A percentile compares a stretch with the other conserved stretches of the same genome.
Evolutionary conservation across 2,329 filamentous ascomycete genomes (phyloP).

Genomic region (Cladosporium sp.): DNA sequence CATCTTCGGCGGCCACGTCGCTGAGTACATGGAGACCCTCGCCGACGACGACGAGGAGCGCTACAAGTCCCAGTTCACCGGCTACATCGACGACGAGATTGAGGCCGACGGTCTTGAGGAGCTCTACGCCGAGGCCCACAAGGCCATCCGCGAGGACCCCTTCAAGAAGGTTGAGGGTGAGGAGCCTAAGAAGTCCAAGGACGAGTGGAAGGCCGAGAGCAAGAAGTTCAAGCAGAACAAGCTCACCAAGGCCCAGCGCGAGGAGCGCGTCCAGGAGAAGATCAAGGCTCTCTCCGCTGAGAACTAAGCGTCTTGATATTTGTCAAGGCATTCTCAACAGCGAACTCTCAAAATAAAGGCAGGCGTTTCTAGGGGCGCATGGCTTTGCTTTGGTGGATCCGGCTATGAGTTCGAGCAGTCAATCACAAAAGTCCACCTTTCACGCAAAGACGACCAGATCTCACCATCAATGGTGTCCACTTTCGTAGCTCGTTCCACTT

Average conservation of each 20-base stretch:
- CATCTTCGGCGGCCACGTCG: constrained; percentile 97
- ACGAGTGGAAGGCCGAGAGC: constrained; percentile 66
- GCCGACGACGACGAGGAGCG: constrained; percentile 99
- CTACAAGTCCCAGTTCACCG: constrained; percentile 95
- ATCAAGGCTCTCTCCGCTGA: constrained; percentile 68
- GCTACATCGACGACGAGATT: constrained; percentile 95
- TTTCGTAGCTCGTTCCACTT: constrained; percentile 8
- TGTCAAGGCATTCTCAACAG: constrained; percentile 1
- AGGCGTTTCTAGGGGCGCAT: constrained; percentile 6
- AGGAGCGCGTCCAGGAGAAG: constrained; percentile 78
- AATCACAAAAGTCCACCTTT: constrained; percentile 11
- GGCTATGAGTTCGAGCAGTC: constrained; percentile 12
- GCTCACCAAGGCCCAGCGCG: constrained; percentile 76
- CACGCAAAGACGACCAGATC: constrained; percentile 9
- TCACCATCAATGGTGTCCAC: background rate
- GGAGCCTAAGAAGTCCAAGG: constrained; percentile 89
- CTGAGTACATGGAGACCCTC: constrained; percentile 99
- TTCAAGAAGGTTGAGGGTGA: constrained; percentile 81
- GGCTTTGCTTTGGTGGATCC: constrained; percentile 9
- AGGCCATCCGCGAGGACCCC: constrained; percentile 93
- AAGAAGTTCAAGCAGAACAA: constrained; percentile 78
- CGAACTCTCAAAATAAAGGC: constrained; percentile 8
- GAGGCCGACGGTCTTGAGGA: constrained; percentile 98
- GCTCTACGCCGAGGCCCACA: constrained; percentile 89
- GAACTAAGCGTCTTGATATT: constrained; percentile 13